Evolutionary conservation across 1,284 basidiomycete species (phyloP).

Genomic region (Papiliotrema flavescens): DNA sequence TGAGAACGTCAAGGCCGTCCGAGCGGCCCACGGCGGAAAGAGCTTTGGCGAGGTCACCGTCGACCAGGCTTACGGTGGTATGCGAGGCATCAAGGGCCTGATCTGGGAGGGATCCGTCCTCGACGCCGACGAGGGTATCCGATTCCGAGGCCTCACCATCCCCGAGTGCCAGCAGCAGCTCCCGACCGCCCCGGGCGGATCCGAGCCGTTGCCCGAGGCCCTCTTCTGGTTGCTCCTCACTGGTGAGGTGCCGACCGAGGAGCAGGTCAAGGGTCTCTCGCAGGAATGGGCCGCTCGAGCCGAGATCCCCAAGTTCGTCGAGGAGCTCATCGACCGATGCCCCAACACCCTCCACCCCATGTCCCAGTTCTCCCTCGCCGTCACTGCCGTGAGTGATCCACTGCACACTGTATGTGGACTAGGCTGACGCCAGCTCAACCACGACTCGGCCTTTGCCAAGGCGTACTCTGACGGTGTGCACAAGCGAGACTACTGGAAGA

Average conservation of each 20-base stretch:
- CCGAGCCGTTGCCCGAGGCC: constrained; percentile 87
- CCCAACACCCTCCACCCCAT: constrained; percentile 93
- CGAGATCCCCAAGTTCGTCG: constrained; percentile 82
- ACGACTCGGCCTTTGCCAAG: constrained; percentile 95
- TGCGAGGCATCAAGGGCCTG: constrained; percentile 73
- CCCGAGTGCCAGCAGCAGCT: constrained; percentile 81
- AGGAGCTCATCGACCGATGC: constrained; percentile 88
- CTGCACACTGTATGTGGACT: not conserved
- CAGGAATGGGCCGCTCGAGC: constrained; percentile 90
- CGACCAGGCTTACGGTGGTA: constrained; percentile 84
- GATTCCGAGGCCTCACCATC: constrained; percentile 90
- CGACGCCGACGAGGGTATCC: constrained; percentile 92
- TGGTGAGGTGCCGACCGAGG: constrained; percentile 83
- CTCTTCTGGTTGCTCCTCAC: constrained; percentile 95
- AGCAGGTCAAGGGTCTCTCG: constrained; percentile 78
- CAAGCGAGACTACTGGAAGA: constrained; percentile 97
- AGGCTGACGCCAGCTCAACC: constrained; percentile 62
- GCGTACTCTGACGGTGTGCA: constrained; percentile 88
- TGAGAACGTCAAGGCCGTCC: constrained; percentile 81
- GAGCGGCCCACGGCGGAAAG: constrained; percentile 81
- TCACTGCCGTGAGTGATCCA: constrained; percentile 72
- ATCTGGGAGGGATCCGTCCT: constrained; percentile 96
- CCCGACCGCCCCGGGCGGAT: constrained; percentile 82
- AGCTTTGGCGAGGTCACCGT: constrained; percentile 83
- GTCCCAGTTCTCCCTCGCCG: constrained; percentile 92